Evolutionary conservation across 1,284 basidiomycete genomes (phyloP).

Genomic region (Blastosporella zonata): DNA sequence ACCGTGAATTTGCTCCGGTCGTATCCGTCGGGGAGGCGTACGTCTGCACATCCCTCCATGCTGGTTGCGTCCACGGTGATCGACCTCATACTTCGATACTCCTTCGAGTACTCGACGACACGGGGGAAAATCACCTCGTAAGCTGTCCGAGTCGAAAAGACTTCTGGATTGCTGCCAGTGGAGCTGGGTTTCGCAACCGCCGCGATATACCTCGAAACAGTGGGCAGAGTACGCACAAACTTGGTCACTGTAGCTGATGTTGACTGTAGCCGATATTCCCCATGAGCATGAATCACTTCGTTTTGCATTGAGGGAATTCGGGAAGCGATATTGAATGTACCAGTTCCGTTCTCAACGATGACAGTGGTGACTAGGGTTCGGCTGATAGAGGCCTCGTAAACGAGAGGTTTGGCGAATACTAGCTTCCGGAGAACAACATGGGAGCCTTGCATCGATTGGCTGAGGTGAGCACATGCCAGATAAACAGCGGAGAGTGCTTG

Average conservation of each 20-base stretch:
- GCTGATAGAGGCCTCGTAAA: constrained; percentile 36
- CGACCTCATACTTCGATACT: constrained; percentile 55
- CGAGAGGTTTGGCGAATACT: constrained; percentile 53
- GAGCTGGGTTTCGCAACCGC: constrained; percentile 28
- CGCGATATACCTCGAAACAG: constrained; percentile 33
- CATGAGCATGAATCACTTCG: constrained; percentile 45
- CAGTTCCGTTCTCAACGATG: constrained; percentile 34
- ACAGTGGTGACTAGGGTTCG: constrained; percentile 41
- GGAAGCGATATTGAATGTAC: constrained; percentile 48
- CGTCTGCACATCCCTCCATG: constrained; percentile 51
- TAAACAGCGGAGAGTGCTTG: constrained; percentile 45
- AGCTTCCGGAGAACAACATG: constrained; percentile 41
- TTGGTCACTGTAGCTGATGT: constrained; percentile 33
- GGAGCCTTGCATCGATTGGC: constrained; percentile 27
- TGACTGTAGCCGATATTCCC: constrained; percentile 40
- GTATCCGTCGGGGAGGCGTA: constrained; percentile 38
- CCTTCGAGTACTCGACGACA: constrained; percentile 59
- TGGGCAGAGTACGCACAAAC: constrained; percentile 36
- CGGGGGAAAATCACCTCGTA: constrained; percentile 69
- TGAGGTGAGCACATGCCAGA: constrained; percentile 32
- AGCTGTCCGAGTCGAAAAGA: constrained; percentile 51
- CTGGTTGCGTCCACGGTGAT: constrained; percentile 47
- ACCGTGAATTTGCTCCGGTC: constrained; percentile 36
- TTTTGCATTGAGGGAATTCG: constrained; percentile 27
- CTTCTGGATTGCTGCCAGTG: constrained; percentile 33